Base-by-base conservation (phyloP, 805 yeast genomes). In the Ogataea trehaloabstinens region DNA sequence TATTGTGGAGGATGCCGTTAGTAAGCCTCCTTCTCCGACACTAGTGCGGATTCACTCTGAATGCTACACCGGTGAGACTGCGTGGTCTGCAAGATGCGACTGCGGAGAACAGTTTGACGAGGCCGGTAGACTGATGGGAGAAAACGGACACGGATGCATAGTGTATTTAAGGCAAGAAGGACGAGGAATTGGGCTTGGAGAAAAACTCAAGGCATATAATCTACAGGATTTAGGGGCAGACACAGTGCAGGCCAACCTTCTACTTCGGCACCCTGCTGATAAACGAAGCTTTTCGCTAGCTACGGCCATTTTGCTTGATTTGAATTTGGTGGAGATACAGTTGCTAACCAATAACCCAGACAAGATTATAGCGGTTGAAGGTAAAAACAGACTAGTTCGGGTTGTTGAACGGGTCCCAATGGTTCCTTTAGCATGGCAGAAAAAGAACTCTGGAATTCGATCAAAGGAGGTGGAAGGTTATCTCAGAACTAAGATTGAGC, bases 81-180 rank as follows among this genome's bases (percentile, higher is more conserved):
- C 97, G 7, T 93, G 99, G 99, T 80, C 91, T 42, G 98, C 99
- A 1, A 75, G 99, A 39, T 93, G 99, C 63, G 99, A 93, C 64
- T 93, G 99, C 66, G 99, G 99, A 16, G 99, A 93, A 64, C 99
- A 93, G 67, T 86, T 93, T 54, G 97, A 93, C 63, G 96, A 95
- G 63, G 98, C 98, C 2, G 99, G 97, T 6, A 74, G 95, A 46
- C 63, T 88, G 30, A 93, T 93, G 91, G 95, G 95, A 5, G 68
- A 73, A 41, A 73, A 72, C 34, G 96, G 96, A 13, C 84, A 80
- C 49, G 99, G 99, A 17, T 90, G 95, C 52, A 89, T 93, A 35
- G 98, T 93, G 2, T 93, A 93, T 60, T 68, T 93, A 48, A 78
- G 99, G 56, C 99, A 93, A 64, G 99, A 93, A 63, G 99, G 99